These are phyloP conservation scores for Rubroboletus satanas DNA, from an alignment of 768 basidiomycete species.

Conservation along the genomic window DNA sequence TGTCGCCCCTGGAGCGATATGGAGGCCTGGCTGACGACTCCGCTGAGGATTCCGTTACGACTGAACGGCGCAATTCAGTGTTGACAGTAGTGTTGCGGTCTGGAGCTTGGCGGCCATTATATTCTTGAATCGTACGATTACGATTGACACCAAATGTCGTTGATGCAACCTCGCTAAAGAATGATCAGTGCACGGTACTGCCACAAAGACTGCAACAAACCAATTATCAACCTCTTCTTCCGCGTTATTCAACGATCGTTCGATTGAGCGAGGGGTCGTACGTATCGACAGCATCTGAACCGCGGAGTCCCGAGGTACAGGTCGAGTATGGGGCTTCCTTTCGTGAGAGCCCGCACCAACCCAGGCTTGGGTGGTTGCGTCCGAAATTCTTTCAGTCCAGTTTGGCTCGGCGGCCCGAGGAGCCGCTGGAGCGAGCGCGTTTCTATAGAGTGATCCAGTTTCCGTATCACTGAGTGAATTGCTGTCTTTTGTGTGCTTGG, in stretches of 20 bases:
- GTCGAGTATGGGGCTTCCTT: conserved; percentile 7
- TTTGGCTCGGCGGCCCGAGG: background rate
- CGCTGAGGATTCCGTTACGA: background rate
- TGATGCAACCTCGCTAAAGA: conserved; percentile 2
- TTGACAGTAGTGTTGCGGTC: background rate
- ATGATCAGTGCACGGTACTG: background rate
- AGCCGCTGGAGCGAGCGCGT: too few species aligned
- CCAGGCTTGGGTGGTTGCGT: background rate
- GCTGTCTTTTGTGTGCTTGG: background rate
- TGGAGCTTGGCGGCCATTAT: background rate
- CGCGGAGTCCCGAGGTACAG: background rate
- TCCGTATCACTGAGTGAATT: conserved; percentile 1
- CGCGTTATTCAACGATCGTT: background rate
- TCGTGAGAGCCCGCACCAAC: conserved; percentile 8
- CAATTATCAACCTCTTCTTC: background rate
- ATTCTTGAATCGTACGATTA: background rate
- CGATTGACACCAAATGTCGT: background rate
- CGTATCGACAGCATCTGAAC: background rate
- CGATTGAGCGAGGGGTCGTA: background rate
- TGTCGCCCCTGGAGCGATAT: background rate
- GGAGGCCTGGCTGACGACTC: background rate
- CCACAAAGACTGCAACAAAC: conserved; percentile 8
- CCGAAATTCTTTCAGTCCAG: background rate
- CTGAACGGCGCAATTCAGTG: background rate
- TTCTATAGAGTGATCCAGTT: background rate